These are phyloP conservation scores for Alternaria burnsii DNA, from an alignment of 2,329 filamentous ascomycete genomes.

Conservation along the genomic window DNA sequence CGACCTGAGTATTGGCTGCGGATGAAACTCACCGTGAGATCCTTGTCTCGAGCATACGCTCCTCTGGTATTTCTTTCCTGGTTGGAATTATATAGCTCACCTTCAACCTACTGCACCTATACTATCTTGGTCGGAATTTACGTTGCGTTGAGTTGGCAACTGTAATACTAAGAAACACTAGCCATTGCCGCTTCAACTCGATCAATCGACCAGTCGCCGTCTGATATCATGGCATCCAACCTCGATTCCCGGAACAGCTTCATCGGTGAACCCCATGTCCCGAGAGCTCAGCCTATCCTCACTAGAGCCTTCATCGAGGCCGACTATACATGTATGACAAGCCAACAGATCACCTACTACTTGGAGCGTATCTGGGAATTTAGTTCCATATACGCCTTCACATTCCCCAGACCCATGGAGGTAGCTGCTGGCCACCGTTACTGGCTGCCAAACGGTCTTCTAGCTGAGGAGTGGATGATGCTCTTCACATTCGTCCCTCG, in stretches of 20 bases:
- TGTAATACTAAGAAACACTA: not conserved
- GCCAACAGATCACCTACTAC: not conserved
- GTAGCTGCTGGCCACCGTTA: slow-evolving; percentile 11
- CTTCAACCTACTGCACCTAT: not conserved
- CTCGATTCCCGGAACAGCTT: not conserved
- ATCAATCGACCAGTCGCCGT: not conserved
- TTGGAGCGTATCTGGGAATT: not conserved
- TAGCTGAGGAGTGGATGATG: slow-evolving; percentile 13
- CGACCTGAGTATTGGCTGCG: not conserved
- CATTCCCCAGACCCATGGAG: not conserved
- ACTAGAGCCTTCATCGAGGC: not conserved
- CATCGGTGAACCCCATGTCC: not conserved
- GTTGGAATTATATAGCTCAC: not conserved
- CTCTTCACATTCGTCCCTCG: slow-evolving; percentile 5
- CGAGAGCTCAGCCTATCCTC: not conserved
- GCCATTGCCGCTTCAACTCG: not conserved
- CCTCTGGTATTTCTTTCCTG: not conserved
- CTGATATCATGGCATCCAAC: not conserved
- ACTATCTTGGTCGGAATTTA: not conserved
- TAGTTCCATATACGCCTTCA: not conserved
- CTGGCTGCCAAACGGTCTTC: not conserved
- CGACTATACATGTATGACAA: not conserved
- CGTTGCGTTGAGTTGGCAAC: no score
- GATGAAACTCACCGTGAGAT: not conserved
- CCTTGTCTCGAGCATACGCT: not conserved